Conservation (phyloP, 805 yeast genomes). For the Torulaspora gathmanii region DNA sequence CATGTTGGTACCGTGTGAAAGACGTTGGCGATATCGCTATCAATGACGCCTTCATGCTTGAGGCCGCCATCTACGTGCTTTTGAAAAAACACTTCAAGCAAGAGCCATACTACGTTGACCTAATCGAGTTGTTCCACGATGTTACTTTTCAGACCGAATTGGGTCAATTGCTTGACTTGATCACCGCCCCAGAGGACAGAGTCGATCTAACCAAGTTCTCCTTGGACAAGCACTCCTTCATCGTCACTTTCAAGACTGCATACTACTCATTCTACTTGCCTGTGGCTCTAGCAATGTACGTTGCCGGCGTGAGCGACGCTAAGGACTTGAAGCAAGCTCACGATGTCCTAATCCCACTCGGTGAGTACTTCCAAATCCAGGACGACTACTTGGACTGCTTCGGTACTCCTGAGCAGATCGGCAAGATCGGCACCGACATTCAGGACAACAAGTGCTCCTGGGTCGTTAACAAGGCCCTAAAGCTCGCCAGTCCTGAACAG, state of each 20-base stretch:
- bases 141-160: conserved; percentile 96
- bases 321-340: conserved; percentile 81
- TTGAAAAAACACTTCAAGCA: conserved; percentile 82
- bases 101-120: conserved; percentile 80
- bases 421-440: conserved; percentile 97
- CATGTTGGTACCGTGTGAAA: conserved; percentile 88
- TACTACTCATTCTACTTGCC: conserved; percentile 96
- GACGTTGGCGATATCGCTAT: conserved; percentile 91
- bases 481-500: conserved; percentile 73
- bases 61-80: conserved; percentile 84
- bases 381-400: conserved; percentile 96
- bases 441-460: conserved; percentile 98
- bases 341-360: conserved; percentile 86
- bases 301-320: conserved; percentile 71
- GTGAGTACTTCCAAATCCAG: conserved; percentile 98
- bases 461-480: conserved; percentile 90
- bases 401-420: conserved; percentile 95
- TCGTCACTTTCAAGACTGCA: conserved; percentile 95
- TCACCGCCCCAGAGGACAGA: conserved; percentile 94
- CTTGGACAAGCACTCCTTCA: conserved; percentile 85
- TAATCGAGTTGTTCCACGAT: conserved; percentile 92
- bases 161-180: conserved; percentile 91
- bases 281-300: conserved; percentile 92
- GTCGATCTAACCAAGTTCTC: conserved; percentile 87
- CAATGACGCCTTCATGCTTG: conserved; percentile 95